A percentile compares a stretch with the other conserved stretches of the same genome.
phyloP scores from a whole-genome alignment of 2,329 filamentous ascomycete genomes.

The Fusarium sp. region DNA sequence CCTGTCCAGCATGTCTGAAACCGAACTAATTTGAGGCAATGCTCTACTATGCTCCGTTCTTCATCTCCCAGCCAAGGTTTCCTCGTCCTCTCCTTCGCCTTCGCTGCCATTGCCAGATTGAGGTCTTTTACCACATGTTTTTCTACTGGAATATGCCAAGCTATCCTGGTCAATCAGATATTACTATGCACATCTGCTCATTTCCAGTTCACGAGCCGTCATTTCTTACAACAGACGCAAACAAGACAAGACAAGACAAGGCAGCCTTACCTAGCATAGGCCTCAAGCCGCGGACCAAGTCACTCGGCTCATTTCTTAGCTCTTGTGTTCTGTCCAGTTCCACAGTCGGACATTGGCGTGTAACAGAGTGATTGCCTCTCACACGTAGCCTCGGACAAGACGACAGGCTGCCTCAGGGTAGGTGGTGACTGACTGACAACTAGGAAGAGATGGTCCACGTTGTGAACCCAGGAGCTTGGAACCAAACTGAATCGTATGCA shows the following conservation, averaged over 20 bases:
- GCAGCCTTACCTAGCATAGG: background rate
- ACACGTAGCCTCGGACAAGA: background rate
- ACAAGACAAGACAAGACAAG: background rate
- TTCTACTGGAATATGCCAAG: slow-evolving; percentile 4
- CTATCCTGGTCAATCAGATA: background rate
- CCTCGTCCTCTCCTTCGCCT: background rate
- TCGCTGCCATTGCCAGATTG: slow-evolving; percentile 5
- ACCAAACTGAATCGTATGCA: background rate
- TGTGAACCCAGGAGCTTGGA: slow-evolving; percentile 25
- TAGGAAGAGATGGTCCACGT: background rate
- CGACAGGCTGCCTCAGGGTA: slow-evolving; percentile 6
- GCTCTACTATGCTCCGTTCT: slow-evolving; percentile 26
- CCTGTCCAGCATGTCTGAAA: slow-evolving; percentile 42
- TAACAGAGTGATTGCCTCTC: slow-evolving; percentile 40
- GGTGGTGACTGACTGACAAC: background rate
- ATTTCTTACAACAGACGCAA: background rate
- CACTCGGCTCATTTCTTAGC: slow-evolving; percentile 10
- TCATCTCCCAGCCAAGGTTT: slow-evolving; percentile 42
- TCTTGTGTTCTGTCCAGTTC: slow-evolving; percentile 17
- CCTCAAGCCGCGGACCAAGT: background rate
- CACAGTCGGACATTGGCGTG: slow-evolving; percentile 37
- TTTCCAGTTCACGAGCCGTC: slow-evolving; percentile 2
- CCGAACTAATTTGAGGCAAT: slow-evolving; percentile 39
- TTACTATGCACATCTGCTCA: background rate
- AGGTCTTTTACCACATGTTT: background rate